Base-by-base conservation (phyloP, 768 basidiomycete genomes). In the Candolleomyces efflorescens region DNA sequence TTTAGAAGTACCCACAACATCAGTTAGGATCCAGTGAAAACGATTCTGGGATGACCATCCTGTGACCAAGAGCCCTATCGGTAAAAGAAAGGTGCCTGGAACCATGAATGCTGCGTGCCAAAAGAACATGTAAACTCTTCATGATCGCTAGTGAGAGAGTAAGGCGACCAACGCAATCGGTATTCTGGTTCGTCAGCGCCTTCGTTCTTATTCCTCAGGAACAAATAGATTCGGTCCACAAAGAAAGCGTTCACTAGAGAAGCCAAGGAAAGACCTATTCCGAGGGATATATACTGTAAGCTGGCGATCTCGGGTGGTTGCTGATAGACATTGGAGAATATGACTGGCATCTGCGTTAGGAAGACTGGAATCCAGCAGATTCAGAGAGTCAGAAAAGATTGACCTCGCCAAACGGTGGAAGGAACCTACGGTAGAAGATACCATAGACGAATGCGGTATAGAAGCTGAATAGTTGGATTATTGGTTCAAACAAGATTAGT, bases 401-500 rank as follows among this genome's bases (percentile, higher is more conserved):
- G 47, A 51, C n/a, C 45, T 24, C 26, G 53, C 22, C 2, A 49
- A 64, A 17, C 62, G 41, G 12, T 15, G 10, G 44, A 7, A 22
- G 45, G n/a, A n/a, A n/a, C n/a, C 54, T 49, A 73, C 73, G 56
- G 57, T 81, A 84, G 5, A 82, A 60, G 6, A 69, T 68, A 4
- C 82, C 86, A 60, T 82, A 88, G 10, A 86, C 67, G 49, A 86
- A 78, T 1, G 82, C 80, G 74, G 83, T 78, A 59, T 85, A 86
- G 6, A 81, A 5, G 0, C 80, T 80, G 47, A 86, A 74, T 1
- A 85, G 69, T n/a, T n/a, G n/a, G n/a, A n/a, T n/a, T 60, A 87
- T 85, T 3, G 83, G 86, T 65, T 88, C 85, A 5, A 64, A 64
- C 0, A 53, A 63, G 55, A 90, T 86, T 11, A 92, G 66, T 4